Base-by-base conservation (phyloP, 2,329 filamentous ascomycete genomes). In the Colletotrichum simmondsii region DNA sequence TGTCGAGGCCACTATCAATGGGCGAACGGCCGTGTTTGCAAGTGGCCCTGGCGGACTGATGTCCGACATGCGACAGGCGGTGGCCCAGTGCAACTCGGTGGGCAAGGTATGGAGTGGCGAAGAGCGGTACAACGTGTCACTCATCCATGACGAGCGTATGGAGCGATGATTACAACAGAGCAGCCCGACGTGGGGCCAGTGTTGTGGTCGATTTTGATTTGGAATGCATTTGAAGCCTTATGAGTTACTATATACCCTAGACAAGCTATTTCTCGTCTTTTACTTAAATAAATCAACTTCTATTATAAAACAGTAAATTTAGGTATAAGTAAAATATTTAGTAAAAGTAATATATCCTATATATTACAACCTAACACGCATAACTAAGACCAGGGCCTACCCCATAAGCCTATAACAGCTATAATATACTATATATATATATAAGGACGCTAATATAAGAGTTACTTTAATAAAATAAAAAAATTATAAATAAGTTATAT, bases 21-120 rank as follows among this genome's bases (percentile, higher is more conserved):
- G 89, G 0, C 80, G 87, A 14, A 90, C 89, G 0, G 83, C 84
- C 0, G 89, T 93, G 0, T 86, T 90, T 77, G 90, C 87, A 0
- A 92, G 90, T 75, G 91, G 91, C 0, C 91, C 91, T 1, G 85
- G 85, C 0, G 83, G 85, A 1, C 91, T 93, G 88, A 86, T 91
- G 6, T 84, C 83, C n/a, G 89, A 91, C 66, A 76, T 92, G 70
- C 83, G 91, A 30, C 79, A 74, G 5, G 86, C 86, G 2, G 89
- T 92, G 5, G 89, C 90, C 1, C 76, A 76, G 8, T 85, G 84
- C 53, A 92, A 92, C 78, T 84, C 85, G 8, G 87, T 85, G 0
- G 75, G 77, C 0, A 86, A 83, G 75, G 89, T 92, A 11, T 92
- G 89, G 90, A 87, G 80, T 66, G 89, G 90, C 0, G 84, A 91